Conservation (phyloP, 164 flowering plant species). For the Platanus orientalis region DNA sequence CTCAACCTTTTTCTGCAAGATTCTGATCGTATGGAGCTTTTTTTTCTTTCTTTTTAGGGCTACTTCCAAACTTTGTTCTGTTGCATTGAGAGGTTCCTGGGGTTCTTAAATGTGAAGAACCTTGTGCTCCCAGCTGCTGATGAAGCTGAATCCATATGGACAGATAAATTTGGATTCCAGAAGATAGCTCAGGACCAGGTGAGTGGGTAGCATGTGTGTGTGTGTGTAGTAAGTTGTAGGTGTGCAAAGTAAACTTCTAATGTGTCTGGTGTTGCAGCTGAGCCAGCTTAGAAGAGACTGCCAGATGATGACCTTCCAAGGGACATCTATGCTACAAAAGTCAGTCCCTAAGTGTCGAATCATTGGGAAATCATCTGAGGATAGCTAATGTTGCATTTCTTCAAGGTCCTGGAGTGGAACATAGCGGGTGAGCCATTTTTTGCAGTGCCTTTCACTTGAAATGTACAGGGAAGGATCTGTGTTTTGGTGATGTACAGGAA, state of each 20-base stretch:
- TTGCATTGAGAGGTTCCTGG: slow-evolving; percentile 50
- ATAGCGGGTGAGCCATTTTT: slow-evolving; percentile 7
- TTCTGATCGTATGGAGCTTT: not conserved
- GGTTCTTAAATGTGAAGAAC: slow-evolving; percentile 35
- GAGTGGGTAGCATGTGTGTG: not conserved
- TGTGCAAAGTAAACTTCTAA: not conserved
- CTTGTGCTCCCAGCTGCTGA: slow-evolving; percentile 69
- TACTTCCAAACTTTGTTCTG: slow-evolving; percentile 52
- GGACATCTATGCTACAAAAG: slow-evolving; percentile 57
- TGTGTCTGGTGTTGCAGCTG: slow-evolving; percentile 37
- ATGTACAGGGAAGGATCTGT: slow-evolving; percentile 16
- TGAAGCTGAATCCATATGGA: slow-evolving; percentile 67
- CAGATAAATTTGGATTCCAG: slow-evolving; percentile 47
- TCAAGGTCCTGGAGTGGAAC: not conserved
- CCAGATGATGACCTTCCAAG: slow-evolving; percentile 55
- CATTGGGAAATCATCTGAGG: not conserved
- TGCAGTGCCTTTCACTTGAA: slow-evolving; percentile 14
- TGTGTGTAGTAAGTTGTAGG: too few species aligned
- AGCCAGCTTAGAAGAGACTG: slow-evolving; percentile 25
- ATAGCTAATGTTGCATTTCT: slow-evolving; percentile 4
- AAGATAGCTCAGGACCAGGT: slow-evolving; percentile 44
- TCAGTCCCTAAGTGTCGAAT: slow-evolving; percentile 23
- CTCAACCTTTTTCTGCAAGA: not conserved
- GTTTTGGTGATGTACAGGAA: slow-evolving; percentile 13
- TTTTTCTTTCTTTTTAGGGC: slow-evolving; percentile 35